phyloP scores from a whole-genome alignment of 768 basidiomycete species.

The Tylopilus subfusipes region DNA sequence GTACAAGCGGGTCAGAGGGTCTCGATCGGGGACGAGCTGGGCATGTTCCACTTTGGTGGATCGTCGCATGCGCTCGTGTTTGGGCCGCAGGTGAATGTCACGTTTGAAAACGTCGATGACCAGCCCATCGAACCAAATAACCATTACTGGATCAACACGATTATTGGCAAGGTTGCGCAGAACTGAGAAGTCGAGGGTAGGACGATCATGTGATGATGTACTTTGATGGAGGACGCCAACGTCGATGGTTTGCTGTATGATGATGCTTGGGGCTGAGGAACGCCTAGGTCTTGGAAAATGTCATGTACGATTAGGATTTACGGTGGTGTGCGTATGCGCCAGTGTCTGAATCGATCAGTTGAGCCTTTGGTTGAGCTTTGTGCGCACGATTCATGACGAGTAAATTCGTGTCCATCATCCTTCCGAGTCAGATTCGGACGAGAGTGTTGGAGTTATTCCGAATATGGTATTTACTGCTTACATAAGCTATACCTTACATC shows the following conservation, averaged over 20 bases:
- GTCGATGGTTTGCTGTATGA: background rate
- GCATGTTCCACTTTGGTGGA: slow-evolving; percentile 52
- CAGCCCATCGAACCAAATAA: background rate
- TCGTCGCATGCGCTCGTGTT: slow-evolving; percentile 33
- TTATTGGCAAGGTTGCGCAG: background rate
- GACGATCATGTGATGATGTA: too few relatives aligned
- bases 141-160: background rate
- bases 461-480: too few relatives aligned
- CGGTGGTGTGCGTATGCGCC: background rate
- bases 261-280: background rate
- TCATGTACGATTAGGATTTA: background rate
- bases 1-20: background rate
- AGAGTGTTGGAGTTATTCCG: too few relatives aligned
- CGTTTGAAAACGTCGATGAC: background rate
- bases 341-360: background rate
- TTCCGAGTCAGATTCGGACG: too few relatives aligned
- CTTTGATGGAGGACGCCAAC: too few relatives aligned
- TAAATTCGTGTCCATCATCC: too few relatives aligned
- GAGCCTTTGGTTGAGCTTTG: background rate
- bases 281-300: too few relatives aligned
- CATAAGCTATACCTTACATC: too few relatives aligned
- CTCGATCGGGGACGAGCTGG: slow-evolving; percentile 24
- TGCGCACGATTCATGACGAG: background rate
- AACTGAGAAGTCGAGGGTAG: background rate
- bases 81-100: background rate